Evolutionary conservation across 495 filamentous ascomycete genomes (phyloP), one percentile per base, ranked within the genome.

Genomic region (Talaromyces trachyspermus): DNA sequence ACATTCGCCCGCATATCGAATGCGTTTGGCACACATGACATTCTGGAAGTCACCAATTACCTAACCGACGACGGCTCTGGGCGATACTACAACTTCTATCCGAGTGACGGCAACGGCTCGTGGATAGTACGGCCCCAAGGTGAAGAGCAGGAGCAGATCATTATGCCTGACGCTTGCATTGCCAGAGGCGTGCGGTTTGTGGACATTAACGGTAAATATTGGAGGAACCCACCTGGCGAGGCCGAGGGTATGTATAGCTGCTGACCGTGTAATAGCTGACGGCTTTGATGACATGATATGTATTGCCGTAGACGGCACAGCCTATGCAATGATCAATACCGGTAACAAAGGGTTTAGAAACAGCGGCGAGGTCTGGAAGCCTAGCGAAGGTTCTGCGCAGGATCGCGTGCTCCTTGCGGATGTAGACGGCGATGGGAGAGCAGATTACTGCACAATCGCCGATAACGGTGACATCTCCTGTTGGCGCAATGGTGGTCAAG

Each of bases 231-330:
- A 22, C 6, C 10, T 5, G 10, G 5, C 20, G 17, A 18, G 4
- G 6, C 10, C 4, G 9, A 2, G 2, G n/a, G 18, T 5, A 22
- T 1, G 5, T 6, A 18, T 18, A 17, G 20, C 15, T 17, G 19
- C 15, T 18, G 4, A 5, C 4, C 6, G 1, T 39, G 14, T 17
- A 39, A 17, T 4, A 39, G 36, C 36, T 22, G 54, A 65, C 23
- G 68, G 66, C 1, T 50, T 69, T 7, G 68, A 69, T 49, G 69
- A 72, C 38, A 58, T 65, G 17, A 58, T 70, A 49, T 65, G 55
- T 50, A 55, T 65, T 25, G 29, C 30, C 30, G 14, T 26, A 2
- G 40, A 52, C 17, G 59, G 57, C 0, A 42, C 45, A 23, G 46
- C 49, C 18, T 57, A 55, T 19, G 52, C 48, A 6, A 37, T 47